These are phyloP conservation scores for Sporisorium sorghi DNA, from an alignment of 1,284 basidiomycete species.

Conservation along the genomic window DNA sequence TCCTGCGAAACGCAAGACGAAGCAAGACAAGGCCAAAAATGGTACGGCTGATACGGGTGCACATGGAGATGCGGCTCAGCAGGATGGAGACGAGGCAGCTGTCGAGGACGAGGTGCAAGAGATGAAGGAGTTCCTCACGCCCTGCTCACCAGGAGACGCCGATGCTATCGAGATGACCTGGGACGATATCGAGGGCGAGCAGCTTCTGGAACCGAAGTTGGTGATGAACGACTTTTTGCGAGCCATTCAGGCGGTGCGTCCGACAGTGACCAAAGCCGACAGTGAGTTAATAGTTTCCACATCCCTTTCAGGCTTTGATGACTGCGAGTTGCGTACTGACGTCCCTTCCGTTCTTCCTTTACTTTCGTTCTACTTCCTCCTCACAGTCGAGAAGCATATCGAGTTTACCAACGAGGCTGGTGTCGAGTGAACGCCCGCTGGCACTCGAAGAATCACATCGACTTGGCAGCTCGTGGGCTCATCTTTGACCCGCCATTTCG, in stretches of 20 bases:
- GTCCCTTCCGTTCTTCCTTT: background rate
- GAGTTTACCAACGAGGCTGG: constrained; percentile 87
- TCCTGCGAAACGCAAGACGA: constrained; percentile 49
- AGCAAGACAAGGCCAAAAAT: constrained; percentile 42
- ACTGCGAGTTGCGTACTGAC: background rate
- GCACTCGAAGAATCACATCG: background rate
- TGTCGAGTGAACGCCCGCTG: constrained; percentile 46
- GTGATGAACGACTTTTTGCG: constrained; percentile 82
- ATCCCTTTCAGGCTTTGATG: too few relatives aligned
- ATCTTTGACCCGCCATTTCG: too few relatives aligned
- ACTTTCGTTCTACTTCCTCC: background rate
- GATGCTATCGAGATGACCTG: constrained; percentile 89
- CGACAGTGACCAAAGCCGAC: constrained; percentile 89
- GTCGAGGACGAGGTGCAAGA: constrained; percentile 68
- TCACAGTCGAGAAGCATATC: constrained; percentile 78
- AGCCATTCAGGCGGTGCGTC: constrained; percentile 82
- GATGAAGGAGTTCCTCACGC: constrained; percentile 78
- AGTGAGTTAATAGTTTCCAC: constrained; percentile 69
- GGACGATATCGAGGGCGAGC: constrained; percentile 90
- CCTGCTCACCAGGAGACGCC: constrained; percentile 92
- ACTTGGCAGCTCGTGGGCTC: background rate
- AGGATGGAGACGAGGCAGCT: constrained; percentile 33
- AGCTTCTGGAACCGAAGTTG: constrained; percentile 75
- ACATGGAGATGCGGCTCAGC: constrained; percentile 38
- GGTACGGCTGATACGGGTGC: constrained; percentile 47